Evolutionary conservation across 345 rosid species (phyloP), one percentile per base, ranked within the genome.

Genomic region (Limnanthes douglasii): DNA sequence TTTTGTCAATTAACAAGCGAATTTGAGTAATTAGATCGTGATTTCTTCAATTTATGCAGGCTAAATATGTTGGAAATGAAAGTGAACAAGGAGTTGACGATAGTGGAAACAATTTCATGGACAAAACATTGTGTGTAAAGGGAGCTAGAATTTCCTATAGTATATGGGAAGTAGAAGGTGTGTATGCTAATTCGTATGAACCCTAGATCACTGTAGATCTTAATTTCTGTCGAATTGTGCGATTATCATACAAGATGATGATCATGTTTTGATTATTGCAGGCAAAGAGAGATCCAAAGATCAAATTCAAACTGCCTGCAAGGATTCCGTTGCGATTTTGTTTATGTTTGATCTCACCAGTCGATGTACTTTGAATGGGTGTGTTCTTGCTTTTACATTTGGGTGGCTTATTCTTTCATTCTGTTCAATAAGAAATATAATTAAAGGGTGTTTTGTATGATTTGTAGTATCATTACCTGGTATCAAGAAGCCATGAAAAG

Each of bases 271-370:
- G 33, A 8, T 11, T 11, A 4, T 15, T 45, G 34, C 20, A 88
- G 97, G 95, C 21, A 72, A 37, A 43, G 67, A 60, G 15, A 72
- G 53, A 46, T 62, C 57, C 17, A 12, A 34, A 27, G 60, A 65
- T 39, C 69, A 67, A 17, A 60, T 88, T 49, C 74, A 90, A 1
- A n/a, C 47, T 16, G 83, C 88, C 38, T 86, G 97, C 58, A 73
- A 66, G 43, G 94, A 75, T 57, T 82, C 94, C 13, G 78, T 75
- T 15, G 97, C 97, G 3, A 78, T 82, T 48, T 51, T 78, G 29
- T 66, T 82, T 52, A 75, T 86, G 97, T 86, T 82, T 47, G 94
- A 86, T 59, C 66, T 82, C 14, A 82, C 97, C 1, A 82, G 97
- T 53, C 73, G 97, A 19, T 62, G 88, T 40, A 81, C 93, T 0